phyloP scores from a whole-genome alignment of 2,329 filamentous ascomycete species.

The Pestalotiopsis sp. region DNA sequence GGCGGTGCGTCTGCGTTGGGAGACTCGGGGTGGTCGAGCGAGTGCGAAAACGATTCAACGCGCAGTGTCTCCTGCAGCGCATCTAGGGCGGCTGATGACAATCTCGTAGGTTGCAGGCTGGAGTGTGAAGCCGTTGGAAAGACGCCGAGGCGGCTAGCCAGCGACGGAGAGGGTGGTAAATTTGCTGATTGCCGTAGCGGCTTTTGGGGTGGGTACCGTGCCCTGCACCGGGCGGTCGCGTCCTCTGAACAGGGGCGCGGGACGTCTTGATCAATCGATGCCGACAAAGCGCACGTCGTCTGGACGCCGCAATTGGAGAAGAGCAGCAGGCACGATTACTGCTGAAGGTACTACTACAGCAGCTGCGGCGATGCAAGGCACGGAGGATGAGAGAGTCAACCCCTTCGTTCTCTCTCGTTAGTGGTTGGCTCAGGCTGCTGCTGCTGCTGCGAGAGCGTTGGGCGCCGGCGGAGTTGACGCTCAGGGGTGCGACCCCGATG shows the following conservation, averaged over 20 bases:
- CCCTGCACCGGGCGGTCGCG: background rate
- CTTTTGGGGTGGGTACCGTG: constrained; percentile 1
- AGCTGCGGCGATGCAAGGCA: constrained; percentile 1
- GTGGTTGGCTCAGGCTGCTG: constrained; percentile 3
- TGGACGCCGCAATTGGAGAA: background rate
- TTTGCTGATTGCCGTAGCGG: constrained; percentile 17
- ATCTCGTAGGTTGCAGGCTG: constrained; percentile 21
- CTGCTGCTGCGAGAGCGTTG: constrained; percentile 6
- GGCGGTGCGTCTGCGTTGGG: background rate
- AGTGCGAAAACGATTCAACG: constrained; percentile 7
- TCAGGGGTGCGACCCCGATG: constrained; percentile 10
- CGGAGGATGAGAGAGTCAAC: background rate
- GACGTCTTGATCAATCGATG: background rate
- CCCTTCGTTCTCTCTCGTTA: background rate
- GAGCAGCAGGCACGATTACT: background rate
- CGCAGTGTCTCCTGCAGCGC: constrained; percentile 15
- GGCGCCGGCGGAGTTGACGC: constrained; percentile 5
- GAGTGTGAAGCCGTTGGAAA: constrained; percentile 37
- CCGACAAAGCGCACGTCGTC: background rate
- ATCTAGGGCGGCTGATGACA: constrained; percentile 33
- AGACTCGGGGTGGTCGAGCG: constrained; percentile 12
- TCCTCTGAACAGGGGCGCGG: background rate
- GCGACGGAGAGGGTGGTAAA: constrained; percentile 6
- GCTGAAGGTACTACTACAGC: background rate
- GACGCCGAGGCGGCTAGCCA: constrained; percentile 3